Evolutionary conservation across 164 flowering plant genomes (phyloP).

Genomic region (Taxillus chinensis): DNA sequence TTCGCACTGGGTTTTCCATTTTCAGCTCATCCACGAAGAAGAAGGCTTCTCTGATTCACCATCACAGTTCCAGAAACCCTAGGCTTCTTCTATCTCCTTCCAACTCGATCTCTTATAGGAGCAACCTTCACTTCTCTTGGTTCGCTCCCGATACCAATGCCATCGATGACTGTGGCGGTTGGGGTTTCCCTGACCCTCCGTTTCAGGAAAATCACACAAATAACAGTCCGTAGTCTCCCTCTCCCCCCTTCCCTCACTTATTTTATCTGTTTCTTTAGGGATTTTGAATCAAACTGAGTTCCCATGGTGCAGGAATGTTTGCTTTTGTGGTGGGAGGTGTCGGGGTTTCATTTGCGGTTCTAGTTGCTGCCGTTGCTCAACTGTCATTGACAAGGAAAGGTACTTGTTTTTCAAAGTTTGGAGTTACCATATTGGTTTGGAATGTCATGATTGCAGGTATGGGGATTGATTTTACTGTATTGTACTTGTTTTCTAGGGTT

Average conservation of each 20-base stretch:
- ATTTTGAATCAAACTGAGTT: not conserved
- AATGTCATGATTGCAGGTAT: not conserved
- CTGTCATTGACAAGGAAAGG: slow-evolving; percentile 42
- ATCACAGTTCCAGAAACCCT: slow-evolving; percentile 7
- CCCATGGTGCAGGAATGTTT: slow-evolving; percentile 23
- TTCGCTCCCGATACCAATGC: slow-evolving; percentile 17
- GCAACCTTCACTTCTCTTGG: slow-evolving; percentile 28
- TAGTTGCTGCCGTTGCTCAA: slow-evolving; percentile 39
- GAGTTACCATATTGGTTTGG: not conserved
- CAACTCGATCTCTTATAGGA: slow-evolving; percentile 4
- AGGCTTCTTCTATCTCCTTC: slow-evolving; percentile 16
- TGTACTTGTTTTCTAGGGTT: slow-evolving; percentile 25
- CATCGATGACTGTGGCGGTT: slow-evolving; percentile 34
- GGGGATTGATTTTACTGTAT: not conserved
- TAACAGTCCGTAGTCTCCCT: slow-evolving; percentile 18
- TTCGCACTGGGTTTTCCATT: slow-evolving; percentile 8
- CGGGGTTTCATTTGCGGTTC: slow-evolving; percentile 44
- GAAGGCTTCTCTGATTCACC: not conserved
- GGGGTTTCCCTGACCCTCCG: slow-evolving; percentile 35
- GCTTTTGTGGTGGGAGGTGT: slow-evolving; percentile 23
- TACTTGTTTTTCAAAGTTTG: not conserved
- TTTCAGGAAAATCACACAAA: slow-evolving; percentile 8
- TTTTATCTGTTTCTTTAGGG: not conserved
- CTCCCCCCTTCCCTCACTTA: not conserved
- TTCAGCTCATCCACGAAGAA: slow-evolving; percentile 2